Evolutionary conservation across 768 basidiomycete genomes (phyloP), one percentile per base, ranked within the genome.

Genomic region (Chlorophyllum brunneum): DNA sequence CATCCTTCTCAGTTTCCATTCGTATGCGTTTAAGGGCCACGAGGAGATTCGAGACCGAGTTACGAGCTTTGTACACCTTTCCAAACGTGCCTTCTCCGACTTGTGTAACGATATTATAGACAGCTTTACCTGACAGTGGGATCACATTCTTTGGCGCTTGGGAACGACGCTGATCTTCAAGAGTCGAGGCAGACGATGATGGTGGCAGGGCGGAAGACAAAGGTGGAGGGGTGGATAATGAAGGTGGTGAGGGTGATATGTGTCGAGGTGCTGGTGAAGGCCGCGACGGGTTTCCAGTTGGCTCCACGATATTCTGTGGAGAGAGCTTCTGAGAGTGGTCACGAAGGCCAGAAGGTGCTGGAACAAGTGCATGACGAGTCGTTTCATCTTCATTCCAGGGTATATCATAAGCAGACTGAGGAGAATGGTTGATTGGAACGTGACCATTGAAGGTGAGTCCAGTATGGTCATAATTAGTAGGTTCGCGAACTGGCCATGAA

Each of bases 81-180:
- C 95, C 95, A 64, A 98, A 99, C 2, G 97, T 99, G 2, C 97
- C 97, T 67, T 98, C 95, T 9, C 97, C 97, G 38, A 99, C 97
- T 62, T 98, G 95, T 42, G 82, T 87, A 22, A 98, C 76, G 55
- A 94, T 90, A 45, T 83, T 80, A 67, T 97, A 99, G 16, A 92
- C 65, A 54, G 92, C 87, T 34, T 67, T 69, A 7, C 61, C 65
- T 20, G 69, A 60, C 13, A 60, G 53, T 24, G 49, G 29, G 23
- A 61, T 57, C 13, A 63, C 54, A 2, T 59, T 58, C 23, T n/a
- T n/a, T 29, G 56, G 29, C 24, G 54, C 23, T 44, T 24, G 20
- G 22, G 48, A 45, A 7, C 40, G 41, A n/a, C 30, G 54, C 4
- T 13, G 26, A 3, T 56, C 54, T 27, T 45, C 43, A 9, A 46